Evolutionary conservation across 176 grass and related monocot genomes (phyloP).

Genomic region (Stipa capillata): DNA sequence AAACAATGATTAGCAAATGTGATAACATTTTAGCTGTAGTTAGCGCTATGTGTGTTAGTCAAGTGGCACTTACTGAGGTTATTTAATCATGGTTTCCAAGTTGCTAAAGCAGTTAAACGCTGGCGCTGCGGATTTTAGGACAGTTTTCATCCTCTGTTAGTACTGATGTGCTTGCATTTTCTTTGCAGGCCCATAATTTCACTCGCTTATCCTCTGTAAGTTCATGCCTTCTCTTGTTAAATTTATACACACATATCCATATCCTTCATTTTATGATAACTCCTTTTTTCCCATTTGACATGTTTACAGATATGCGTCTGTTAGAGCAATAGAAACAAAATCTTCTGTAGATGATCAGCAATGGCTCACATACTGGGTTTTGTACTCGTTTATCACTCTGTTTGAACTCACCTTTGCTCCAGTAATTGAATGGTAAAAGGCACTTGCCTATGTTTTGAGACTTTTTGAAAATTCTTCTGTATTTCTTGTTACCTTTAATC

Average conservation of each 20-base stretch:
- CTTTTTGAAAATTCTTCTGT: not conserved
- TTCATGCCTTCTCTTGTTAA: not conserved
- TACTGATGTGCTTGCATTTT: slow-evolving; percentile 16
- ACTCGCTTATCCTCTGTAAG: slow-evolving; percentile 97
- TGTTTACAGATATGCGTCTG: slow-evolving; percentile 82
- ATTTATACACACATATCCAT: not conserved
- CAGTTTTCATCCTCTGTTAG: not conserved
- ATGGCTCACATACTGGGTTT: slow-evolving; percentile 98
- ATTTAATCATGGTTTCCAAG: not conserved
- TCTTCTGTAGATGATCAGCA: slow-evolving; percentile 89
- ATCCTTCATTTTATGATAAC: not conserved
- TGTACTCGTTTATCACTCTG: slow-evolving; percentile 96
- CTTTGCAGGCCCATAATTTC: slow-evolving; percentile 77
- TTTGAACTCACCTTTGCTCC: slow-evolving; percentile 88
- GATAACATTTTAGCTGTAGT: not conserved
- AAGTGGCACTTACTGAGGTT: not conserved
- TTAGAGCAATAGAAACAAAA: slow-evolving; percentile 97
- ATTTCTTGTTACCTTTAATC: not conserved
- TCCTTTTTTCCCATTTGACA: no score
- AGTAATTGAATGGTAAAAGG: slow-evolving; percentile 77
- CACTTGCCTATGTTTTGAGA: not conserved
- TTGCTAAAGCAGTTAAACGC: not conserved
- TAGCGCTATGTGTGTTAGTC: not conserved
- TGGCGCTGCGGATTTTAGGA: not conserved
- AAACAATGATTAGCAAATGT: not conserved